These are phyloP conservation scores for Irpex lacteus DNA, from an alignment of 1,284 basidiomycete genomes.

Conservation along the genomic window DNA sequence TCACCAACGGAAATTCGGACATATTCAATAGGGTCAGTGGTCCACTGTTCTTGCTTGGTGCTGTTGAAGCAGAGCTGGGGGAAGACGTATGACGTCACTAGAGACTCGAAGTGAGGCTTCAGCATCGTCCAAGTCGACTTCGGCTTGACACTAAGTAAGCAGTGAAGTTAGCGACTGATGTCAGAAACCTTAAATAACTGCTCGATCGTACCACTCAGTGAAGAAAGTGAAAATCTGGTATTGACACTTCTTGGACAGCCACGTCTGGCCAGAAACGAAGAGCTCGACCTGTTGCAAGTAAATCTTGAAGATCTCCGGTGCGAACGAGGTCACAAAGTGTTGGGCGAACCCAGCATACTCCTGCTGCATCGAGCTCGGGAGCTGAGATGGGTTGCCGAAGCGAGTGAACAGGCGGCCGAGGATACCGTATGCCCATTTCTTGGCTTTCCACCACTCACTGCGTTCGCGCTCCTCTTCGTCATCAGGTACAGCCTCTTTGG, in stretches of 20 bases:
- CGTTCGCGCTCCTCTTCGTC: slow-evolving; percentile 74
- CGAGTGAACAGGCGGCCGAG: slow-evolving; percentile 75
- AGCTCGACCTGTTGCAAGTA: slow-evolving; percentile 78
- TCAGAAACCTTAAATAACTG: neutral
- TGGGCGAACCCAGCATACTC: slow-evolving; percentile 72
- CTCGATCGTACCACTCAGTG: slow-evolving; percentile 71
- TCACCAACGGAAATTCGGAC: slow-evolving; percentile 68
- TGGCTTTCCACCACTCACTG: slow-evolving; percentile 84
- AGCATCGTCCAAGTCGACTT: slow-evolving; percentile 83
- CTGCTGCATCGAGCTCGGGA: slow-evolving; percentile 67
- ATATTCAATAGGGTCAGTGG: slow-evolving; percentile 78
- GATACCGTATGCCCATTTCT: slow-evolving; percentile 85
- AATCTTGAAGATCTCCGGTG: slow-evolving; percentile 79
- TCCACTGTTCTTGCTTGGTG: slow-evolving; percentile 67
- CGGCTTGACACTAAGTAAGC: slow-evolving; percentile 71
- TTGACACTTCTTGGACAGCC: slow-evolving; percentile 80
- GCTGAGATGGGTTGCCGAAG: slow-evolving; percentile 83
- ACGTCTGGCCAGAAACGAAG: slow-evolving; percentile 66
- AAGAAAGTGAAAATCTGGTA: slow-evolving; percentile 82
- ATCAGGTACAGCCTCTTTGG: slow-evolving; percentile 61
- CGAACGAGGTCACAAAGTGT: slow-evolving; percentile 76
- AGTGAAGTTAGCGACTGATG: slow-evolving; percentile 4
- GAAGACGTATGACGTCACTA: slow-evolving; percentile 78
- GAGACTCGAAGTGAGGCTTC: slow-evolving; percentile 76
- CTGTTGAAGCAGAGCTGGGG: slow-evolving; percentile 81